Conservation (phyloP, 2,329 filamentous ascomycete genomes). For the Aspergillus sp. region DNA sequence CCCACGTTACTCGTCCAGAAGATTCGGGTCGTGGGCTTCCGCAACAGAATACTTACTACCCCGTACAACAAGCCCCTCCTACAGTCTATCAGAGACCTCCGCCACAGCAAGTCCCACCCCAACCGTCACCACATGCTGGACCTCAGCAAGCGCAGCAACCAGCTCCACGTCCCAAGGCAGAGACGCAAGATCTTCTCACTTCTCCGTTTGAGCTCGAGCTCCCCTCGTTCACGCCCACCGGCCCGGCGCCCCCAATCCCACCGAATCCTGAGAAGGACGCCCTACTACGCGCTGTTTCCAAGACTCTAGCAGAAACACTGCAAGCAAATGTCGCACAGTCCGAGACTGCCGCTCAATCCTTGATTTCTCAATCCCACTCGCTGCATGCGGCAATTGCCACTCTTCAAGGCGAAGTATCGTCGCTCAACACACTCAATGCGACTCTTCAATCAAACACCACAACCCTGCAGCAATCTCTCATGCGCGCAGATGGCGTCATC, state of each 20-base stretch:
- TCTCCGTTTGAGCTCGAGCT: conserved; percentile 64
- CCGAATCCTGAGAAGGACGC: conserved; percentile 95
- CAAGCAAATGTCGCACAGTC: conserved; percentile 71
- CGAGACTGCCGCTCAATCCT: conserved; percentile 69
- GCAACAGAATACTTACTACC: conserved; percentile 22
- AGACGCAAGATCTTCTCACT: conserved; percentile 60
- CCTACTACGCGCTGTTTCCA: conserved; percentile 74
- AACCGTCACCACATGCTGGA: conserved; percentile 26
- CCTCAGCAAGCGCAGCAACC: conserved; percentile 21
- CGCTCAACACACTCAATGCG: conserved; percentile 69
- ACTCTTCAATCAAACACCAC: conserved; percentile 75
- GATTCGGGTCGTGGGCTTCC: conserved; percentile 16
- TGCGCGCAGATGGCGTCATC: conserved; percentile 77
- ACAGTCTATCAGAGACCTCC: conserved; percentile 33
- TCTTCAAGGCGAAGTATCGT: conserved; percentile 72
- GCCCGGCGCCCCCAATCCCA: conserved; percentile 78
- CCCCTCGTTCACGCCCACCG: conserved; percentile 46
- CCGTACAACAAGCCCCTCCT: conserved; percentile 25
- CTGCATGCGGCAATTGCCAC: conserved; percentile 69
- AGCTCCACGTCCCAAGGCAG: conserved; percentile 33
- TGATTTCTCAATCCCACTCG: conserved; percentile 76
- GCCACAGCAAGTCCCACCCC: conserved; percentile 25
- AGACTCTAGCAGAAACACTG: conserved; percentile 68
- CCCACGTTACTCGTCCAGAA: conserved; percentile 15
- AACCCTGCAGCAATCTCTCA: conserved; percentile 75